Evolutionary conservation across 495 filamentous ascomycete genomes (phyloP).

Genomic region (Delitschia confertaspora): DNA sequence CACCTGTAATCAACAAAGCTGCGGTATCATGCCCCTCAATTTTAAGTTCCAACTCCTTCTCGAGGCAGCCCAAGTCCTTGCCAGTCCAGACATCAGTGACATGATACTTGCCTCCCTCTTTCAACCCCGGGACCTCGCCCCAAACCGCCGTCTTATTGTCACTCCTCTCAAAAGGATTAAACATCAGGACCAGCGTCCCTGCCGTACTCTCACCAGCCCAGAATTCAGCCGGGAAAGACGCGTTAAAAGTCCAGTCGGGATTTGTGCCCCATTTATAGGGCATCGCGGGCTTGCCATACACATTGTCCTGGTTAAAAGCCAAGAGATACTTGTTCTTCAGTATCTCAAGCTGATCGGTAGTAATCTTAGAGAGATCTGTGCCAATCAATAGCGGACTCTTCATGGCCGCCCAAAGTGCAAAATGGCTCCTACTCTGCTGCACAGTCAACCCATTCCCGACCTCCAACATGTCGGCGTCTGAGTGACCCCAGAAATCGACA

Average conservation of each 20-base stretch:
- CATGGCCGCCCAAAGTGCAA: conserved; percentile 50
- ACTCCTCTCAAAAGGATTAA: conserved; percentile 40
- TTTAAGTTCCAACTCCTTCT: conserved; percentile 31
- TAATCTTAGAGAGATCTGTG: conserved; percentile 42
- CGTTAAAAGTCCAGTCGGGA: conserved; percentile 53
- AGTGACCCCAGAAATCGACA: conserved; percentile 46
- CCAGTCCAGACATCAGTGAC: conserved; percentile 50
- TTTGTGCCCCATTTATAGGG: conserved; percentile 62
- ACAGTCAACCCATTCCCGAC: conserved; percentile 52
- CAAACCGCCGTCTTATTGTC: conserved; percentile 41
- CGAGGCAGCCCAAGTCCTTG: conserved; percentile 41
- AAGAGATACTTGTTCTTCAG: conserved; percentile 52
- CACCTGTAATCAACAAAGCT: conserved; percentile 37
- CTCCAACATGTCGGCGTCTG: conserved; percentile 63
- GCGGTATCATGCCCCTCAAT: conserved; percentile 45
- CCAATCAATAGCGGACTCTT: conserved; percentile 52
- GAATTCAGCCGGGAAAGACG: conserved; percentile 51
- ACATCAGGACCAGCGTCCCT: conserved; percentile 46
- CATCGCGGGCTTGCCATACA: conserved; percentile 43
- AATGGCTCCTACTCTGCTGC: conserved; percentile 39
- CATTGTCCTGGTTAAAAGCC: conserved; percentile 53
- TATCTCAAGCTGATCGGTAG: conserved; percentile 40
- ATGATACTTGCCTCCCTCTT: conserved; percentile 36
- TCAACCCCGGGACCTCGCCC: conserved; percentile 47
- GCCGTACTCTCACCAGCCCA: conserved; percentile 46